Percentiles rank a stretch among this genome's conserved stretches.
These are phyloP conservation scores for Suillus luteus DNA, from an alignment of 768 basidiomycete species.

Conservation along the genomic window DNA sequence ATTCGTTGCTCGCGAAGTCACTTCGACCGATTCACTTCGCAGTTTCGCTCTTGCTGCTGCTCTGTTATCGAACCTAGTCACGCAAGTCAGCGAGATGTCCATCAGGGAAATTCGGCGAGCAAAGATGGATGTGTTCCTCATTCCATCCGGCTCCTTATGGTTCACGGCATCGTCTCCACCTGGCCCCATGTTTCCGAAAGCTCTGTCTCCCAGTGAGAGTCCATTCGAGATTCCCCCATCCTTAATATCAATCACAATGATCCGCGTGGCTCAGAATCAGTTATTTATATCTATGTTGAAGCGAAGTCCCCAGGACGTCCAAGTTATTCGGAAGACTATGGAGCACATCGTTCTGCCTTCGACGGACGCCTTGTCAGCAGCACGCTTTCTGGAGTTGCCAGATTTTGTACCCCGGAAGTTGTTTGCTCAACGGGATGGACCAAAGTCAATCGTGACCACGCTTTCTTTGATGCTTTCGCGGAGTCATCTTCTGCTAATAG, in stretches of 20 bases:
- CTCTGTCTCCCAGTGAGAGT: slow-evolving; percentile 36
- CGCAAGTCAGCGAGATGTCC: slow-evolving; percentile 72
- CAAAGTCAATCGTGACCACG: slow-evolving; percentile 33
- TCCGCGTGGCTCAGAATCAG: slow-evolving; percentile 72
- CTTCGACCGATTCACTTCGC: slow-evolving; percentile 44
- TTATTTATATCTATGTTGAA: slow-evolving; percentile 65
- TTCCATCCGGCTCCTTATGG: slow-evolving; percentile 75
- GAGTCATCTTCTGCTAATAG: slow-evolving; percentile 67
- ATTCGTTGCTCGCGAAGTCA: slow-evolving; percentile 45
- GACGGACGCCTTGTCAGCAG: slow-evolving; percentile 31
- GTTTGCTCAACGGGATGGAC: slow-evolving; percentile 6
- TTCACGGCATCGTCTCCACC: slow-evolving; percentile 56
- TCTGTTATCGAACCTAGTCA: slow-evolving; percentile 56
- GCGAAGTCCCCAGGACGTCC: slow-evolving; percentile 67
- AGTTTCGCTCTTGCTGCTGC: slow-evolving; percentile 59
- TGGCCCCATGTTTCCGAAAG: slow-evolving; percentile 63
- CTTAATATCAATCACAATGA: slow-evolving; percentile 58
- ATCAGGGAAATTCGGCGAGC: slow-evolving; percentile 71
- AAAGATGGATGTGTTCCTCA: slow-evolving; percentile 66
- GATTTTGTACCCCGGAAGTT: slow-evolving; percentile 49
- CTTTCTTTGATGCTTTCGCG: slow-evolving; percentile 66
- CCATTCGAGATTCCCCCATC: slow-evolving; percentile 43
- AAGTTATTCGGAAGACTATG: slow-evolving; percentile 65
- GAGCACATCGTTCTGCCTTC: slow-evolving; percentile 60
- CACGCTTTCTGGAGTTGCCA: slow-evolving; percentile 39